These are phyloP conservation scores for Albatrellus ellisii DNA, from an alignment of 768 basidiomycete species.

Conservation along the genomic window DNA sequence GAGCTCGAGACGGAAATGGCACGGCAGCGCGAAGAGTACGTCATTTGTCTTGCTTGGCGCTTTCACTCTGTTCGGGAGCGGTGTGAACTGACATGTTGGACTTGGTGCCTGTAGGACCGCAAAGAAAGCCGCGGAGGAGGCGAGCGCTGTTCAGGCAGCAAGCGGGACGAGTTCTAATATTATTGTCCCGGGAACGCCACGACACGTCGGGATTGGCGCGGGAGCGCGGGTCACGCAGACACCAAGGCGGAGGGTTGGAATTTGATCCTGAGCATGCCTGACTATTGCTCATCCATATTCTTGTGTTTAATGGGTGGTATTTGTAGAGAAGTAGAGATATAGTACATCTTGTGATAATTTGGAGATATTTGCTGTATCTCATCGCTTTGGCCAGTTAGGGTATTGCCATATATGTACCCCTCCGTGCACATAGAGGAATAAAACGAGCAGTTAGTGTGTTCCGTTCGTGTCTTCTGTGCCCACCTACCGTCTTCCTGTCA, in stretches of 20 bases:
- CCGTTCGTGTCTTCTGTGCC: no score
- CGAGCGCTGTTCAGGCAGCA: conserved; percentile 37
- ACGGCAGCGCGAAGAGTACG: conserved; percentile 60
- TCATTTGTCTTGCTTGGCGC: background rate
- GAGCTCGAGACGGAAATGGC: conserved; percentile 92
- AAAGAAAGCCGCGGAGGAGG: conserved; percentile 49
- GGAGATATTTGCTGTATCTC: no score
- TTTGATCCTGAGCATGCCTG: no score
- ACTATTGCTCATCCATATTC: no score
- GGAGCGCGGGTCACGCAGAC: conserved; percentile 58
- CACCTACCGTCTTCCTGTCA: no score
- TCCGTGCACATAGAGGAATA: no score
- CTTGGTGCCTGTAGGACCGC: conserved; percentile 35
- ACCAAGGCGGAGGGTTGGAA: conserved; percentile 58
- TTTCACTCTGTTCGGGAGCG: background rate
- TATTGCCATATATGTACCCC: no score
- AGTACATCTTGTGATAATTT: no score
- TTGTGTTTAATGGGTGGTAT: no score
- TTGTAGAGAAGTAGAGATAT: no score
- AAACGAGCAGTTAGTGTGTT: no score
- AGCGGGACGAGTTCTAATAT: conserved; percentile 46
- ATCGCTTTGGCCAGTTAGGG: no score
- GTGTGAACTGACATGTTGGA: background rate
- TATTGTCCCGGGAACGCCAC: conserved; percentile 71
- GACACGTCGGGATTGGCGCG: conserved; percentile 54